A percentile compares a stretch with the other conserved stretches of the same genome.
Conservation (phyloP, 2,329 filamentous ascomycete species). For the Drechslerella dactyloides region DNA sequence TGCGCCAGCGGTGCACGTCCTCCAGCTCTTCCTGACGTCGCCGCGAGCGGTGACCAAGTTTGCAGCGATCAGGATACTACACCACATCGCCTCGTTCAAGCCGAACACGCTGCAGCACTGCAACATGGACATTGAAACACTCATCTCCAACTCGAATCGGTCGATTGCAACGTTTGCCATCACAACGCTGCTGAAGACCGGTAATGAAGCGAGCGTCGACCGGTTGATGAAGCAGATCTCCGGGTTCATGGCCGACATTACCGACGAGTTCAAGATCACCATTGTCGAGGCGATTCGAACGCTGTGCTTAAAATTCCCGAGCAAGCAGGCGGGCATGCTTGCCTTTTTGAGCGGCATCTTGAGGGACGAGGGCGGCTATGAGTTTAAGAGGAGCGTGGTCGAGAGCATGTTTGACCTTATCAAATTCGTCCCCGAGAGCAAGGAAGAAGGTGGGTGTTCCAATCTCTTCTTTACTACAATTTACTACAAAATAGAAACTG, state of each 20-base stretch:
- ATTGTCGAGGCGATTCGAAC: conserved; percentile 98
- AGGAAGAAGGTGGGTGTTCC: conserved; percentile 65
- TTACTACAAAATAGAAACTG: too few species aligned
- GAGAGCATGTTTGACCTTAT: conserved; percentile 99
- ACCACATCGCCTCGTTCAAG: conserved; percentile 96
- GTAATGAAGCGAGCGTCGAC: conserved; percentile 96
- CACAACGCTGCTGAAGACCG: conserved; percentile 95
- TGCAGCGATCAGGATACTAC: conserved; percentile 91
- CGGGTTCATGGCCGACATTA: conserved; percentile 98
- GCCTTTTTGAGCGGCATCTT: conserved; percentile 96
- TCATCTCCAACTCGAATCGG: conserved; percentile 96
- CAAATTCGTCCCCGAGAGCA: conserved; percentile 93
- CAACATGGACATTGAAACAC: conserved; percentile 95
- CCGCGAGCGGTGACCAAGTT: conserved; percentile 97
- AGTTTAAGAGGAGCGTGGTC: conserved; percentile 96
- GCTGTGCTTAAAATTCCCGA: conserved; percentile 94
- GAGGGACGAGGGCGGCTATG: conserved; percentile 94
- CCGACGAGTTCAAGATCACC: conserved; percentile 99
- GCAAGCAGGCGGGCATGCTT: conserved; percentile 97
- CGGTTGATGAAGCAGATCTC: conserved; percentile 98
- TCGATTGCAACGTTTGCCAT: conserved; percentile 98
- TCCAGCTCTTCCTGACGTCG: conserved; percentile 95
- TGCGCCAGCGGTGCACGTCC: conserved; percentile 87
- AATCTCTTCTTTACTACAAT: too few species aligned
- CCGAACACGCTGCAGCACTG: conserved; percentile 88